phyloP scores from a whole-genome alignment of 1,284 basidiomycete genomes.

The Anthracocystis walkeri region DNA sequence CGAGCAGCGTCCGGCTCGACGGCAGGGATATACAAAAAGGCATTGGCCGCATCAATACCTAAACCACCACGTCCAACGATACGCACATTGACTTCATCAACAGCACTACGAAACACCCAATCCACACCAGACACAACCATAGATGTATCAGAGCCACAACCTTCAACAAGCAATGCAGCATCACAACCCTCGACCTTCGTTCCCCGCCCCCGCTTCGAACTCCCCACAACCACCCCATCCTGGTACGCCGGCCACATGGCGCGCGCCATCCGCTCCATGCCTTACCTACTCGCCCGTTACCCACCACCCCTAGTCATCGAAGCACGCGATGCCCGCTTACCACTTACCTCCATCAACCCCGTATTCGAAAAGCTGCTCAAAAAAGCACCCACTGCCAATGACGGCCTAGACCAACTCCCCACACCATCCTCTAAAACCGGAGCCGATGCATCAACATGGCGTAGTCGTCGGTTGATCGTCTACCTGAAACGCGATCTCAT shows the following conservation, averaged over 20 bases:
- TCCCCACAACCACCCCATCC: conserved; percentile 77
- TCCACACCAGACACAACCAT: neutral
- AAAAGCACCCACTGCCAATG: conserved; percentile 59
- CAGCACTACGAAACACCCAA: neutral
- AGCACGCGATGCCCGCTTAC: conserved; percentile 89
- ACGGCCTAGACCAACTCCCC: conserved; percentile 35
- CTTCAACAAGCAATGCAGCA: neutral
- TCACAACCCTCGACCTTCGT: conserved; percentile 47
- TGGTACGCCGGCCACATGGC: conserved; percentile 98
- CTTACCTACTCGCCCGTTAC: conserved; percentile 76
- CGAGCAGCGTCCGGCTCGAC: neutral
- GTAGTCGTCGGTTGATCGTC: conserved; percentile 78
- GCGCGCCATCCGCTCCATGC: conserved; percentile 71
- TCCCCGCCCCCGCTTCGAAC: conserved; percentile 70
- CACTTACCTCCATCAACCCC: conserved; percentile 91
- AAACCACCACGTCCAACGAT: neutral
- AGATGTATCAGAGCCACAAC: neutral
- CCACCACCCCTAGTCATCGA: conserved; percentile 86
- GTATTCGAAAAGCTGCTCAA: conserved; percentile 71
- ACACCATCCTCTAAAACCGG: conserved; percentile 19
- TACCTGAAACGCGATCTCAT: conserved; percentile 94
- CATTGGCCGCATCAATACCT: neutral
- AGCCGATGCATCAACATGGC: conserved; percentile 59
- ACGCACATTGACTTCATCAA: neutral
- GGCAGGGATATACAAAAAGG: neutral